Conservation (phyloP, 495 filamentous ascomycete species). For the Neurospora sp. region DNA sequence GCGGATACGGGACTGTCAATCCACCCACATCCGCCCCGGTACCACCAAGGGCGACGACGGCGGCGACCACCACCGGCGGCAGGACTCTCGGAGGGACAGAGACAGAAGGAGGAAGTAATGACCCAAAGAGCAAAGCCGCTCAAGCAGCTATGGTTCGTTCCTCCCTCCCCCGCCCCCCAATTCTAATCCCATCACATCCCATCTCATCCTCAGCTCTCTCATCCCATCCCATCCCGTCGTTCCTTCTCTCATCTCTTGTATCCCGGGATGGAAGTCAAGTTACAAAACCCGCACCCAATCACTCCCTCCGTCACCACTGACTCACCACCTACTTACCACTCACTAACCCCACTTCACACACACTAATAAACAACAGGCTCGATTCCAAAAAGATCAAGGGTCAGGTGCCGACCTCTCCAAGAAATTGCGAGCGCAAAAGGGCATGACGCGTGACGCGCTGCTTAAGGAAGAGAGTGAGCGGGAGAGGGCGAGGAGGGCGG, state of each 20-base stretch:
- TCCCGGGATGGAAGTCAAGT: neutral
- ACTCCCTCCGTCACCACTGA: neutral
- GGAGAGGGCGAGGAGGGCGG: slow-evolving; percentile 47
- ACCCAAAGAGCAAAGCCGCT: slow-evolving; percentile 46
- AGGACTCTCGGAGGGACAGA: neutral
- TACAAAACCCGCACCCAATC: neutral
- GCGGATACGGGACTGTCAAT: neutral
- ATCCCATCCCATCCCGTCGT: neutral
- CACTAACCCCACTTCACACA: neutral
- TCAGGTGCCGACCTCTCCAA: slow-evolving; percentile 48
- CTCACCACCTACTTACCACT: neutral
- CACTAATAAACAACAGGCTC: slow-evolving; percentile 25
- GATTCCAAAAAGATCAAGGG: slow-evolving; percentile 27
- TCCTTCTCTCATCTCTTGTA: neutral
- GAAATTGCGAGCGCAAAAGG: slow-evolving; percentile 56
- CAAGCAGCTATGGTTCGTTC: slow-evolving; percentile 54
- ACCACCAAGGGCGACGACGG: neutral
- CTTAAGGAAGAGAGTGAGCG: slow-evolving; percentile 45
- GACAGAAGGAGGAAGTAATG: slow-evolving; percentile 28
- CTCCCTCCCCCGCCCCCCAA: too few species aligned
- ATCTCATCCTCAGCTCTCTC: neutral
- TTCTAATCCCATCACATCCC: neutral
- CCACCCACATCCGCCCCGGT: neutral
- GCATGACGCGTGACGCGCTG: slow-evolving; percentile 50
- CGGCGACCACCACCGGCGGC: neutral